phyloP scores from a whole-genome alignment of 2,329 filamentous ascomycete species.

The Neofusicoccum kwambonambiense region DNA sequence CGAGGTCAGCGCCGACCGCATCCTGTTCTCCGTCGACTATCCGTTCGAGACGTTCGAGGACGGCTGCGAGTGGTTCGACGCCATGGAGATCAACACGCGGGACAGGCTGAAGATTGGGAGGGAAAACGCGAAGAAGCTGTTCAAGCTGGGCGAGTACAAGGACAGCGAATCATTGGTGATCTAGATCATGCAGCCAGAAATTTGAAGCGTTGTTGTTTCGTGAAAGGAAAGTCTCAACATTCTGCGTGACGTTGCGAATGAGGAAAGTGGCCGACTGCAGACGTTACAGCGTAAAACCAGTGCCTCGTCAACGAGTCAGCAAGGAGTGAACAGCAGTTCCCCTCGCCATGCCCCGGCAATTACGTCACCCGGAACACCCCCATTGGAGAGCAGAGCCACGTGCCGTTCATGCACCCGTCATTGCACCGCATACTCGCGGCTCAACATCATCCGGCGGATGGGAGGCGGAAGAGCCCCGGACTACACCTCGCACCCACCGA shows the following conservation, averaged over 20 bases:
- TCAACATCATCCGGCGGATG: neutral
- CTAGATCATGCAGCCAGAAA: neutral
- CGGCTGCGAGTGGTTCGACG: constrained; percentile 31
- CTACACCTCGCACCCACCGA: neutral
- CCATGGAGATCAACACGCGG: neutral
- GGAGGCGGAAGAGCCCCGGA: neutral
- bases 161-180: constrained; percentile 22
- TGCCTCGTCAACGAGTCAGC: too few species aligned
- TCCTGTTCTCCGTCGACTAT: constrained; percentile 43
- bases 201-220: too few species aligned
- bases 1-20: constrained; percentile 40
- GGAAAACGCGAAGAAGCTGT: constrained; percentile 48
- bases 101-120: constrained; percentile 42
- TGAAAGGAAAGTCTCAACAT: too few species aligned
- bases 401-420: too few species aligned
- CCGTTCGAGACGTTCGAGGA: constrained; percentile 28
- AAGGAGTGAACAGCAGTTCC: too few species aligned
- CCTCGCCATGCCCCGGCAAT: too few species aligned
- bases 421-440: neutral
- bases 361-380: too few species aligned
- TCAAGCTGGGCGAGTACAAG: constrained; percentile 29
- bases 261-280: too few species aligned
- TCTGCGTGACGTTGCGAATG: too few species aligned
- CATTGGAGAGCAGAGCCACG: too few species aligned
- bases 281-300: too few species aligned